Evolutionary conservation across 768 basidiomycete genomes (phyloP).

Genomic region (Podaxis sp.): DNA sequence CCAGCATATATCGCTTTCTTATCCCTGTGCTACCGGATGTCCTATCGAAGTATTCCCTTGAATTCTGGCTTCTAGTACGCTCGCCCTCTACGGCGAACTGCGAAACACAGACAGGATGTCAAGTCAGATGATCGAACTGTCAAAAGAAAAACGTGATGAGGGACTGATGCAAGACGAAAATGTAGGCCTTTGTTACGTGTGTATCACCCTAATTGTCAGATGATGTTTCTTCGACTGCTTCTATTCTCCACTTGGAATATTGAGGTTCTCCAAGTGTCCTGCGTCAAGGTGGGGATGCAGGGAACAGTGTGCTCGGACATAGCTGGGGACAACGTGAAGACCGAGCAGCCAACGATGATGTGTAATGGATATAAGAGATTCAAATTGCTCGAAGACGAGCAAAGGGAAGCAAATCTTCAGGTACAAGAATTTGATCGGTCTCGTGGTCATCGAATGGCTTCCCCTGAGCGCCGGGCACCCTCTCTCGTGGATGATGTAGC

Average conservation of each 20-base stretch:
- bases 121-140: neutral
- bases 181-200: neutral
- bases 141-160: neutral
- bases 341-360: no score
- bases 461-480: neutral
- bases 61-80: slow-evolving; percentile 2
- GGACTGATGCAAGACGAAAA: neutral
- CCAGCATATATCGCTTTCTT: slow-evolving; percentile 8
- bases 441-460: neutral
- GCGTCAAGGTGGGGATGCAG: neutral
- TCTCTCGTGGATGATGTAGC: slow-evolving; percentile 17
- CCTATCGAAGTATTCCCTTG: slow-evolving; percentile 1
- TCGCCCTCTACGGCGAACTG: neutral
- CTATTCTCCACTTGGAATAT: neutral
- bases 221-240: neutral
- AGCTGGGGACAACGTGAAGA: neutral
- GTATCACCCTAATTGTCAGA: neutral
- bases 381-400: no score
- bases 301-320: neutral
- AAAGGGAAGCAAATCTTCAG: neutral
- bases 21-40: neutral
- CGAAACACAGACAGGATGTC: neutral
- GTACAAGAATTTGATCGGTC: slow-evolving; percentile 9
- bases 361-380: no score
- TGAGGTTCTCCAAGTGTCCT: neutral